These are phyloP conservation scores for Rhodotorula sp. DNA, from an alignment of 1,284 basidiomycete genomes.

Conservation along the genomic window DNA sequence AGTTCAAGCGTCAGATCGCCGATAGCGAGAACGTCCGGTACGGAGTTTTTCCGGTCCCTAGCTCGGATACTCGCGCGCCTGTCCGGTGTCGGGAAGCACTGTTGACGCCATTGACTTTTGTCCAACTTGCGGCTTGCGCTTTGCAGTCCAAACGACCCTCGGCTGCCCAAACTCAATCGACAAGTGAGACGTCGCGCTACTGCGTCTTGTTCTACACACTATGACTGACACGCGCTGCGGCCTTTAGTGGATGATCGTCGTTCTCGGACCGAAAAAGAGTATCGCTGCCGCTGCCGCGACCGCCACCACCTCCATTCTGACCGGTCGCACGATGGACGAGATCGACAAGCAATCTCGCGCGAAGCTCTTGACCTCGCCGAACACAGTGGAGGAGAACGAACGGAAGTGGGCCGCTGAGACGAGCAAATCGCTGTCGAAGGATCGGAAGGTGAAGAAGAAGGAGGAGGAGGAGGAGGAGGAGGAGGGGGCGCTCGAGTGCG, in stretches of 20 bases:
- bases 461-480: too few relatives aligned
- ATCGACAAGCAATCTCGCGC: conserved; percentile 7
- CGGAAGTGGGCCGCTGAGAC: neutral
- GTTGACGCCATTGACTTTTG: too few relatives aligned
- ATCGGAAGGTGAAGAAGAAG: neutral
- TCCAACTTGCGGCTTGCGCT: too few relatives aligned
- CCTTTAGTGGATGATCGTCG: too few relatives aligned
- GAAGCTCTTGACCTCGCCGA: neutral
- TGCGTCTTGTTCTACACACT: too few relatives aligned
- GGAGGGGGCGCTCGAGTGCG: neutral
- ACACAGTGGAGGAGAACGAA: neutral
- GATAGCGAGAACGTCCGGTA: neutral
- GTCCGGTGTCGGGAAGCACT: too few relatives aligned
- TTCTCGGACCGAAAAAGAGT: neutral
- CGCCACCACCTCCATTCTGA: conserved; percentile 15
- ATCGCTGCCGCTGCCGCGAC: neutral
- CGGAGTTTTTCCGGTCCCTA: neutral
- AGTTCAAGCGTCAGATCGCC: neutral
- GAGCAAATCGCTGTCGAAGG: neutral
- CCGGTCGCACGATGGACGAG: conserved; percentile 27
- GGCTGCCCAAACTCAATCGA: neutral
- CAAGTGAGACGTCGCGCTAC: neutral
- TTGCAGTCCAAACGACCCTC: neutral
- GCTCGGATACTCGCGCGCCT: too few relatives aligned
- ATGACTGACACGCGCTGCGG: too few relatives aligned